These are phyloP conservation scores for Talaromyces funiculosus DNA, from an alignment of 2,329 filamentous ascomycete species.

Conservation along the genomic window DNA sequence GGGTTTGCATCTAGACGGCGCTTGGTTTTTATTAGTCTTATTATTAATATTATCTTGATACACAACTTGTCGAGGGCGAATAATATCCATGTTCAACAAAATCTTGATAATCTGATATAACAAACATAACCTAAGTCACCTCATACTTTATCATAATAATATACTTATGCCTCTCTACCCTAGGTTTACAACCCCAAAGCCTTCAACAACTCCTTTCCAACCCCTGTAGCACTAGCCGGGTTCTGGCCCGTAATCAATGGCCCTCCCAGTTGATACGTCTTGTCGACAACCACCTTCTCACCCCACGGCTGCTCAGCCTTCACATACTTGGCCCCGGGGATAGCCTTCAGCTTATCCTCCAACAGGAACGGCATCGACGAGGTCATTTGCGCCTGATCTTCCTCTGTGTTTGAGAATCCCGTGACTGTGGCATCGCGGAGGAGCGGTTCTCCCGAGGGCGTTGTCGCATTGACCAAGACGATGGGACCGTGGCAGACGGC, in stretches of 20 bases:
- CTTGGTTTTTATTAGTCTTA: not conserved
- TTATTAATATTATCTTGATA: not conserved
- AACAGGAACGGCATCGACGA: conserved; percentile 44
- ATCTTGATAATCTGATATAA: too few species aligned
- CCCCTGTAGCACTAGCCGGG: conserved; percentile 38
- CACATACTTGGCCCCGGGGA: conserved; percentile 40
- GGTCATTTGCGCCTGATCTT: conserved; percentile 37
- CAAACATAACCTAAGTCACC: too few species aligned
- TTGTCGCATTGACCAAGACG: conserved; percentile 41
- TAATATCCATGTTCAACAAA: not conserved
- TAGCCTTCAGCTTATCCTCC: conserved; percentile 39
- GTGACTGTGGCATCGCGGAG: conserved; percentile 40
- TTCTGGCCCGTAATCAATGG: conserved; percentile 47
- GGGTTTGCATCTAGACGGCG: conserved; percentile 6
- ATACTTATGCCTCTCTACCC: not conserved
- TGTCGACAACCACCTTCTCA: conserved; percentile 38
- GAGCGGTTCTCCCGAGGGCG: conserved; percentile 39
- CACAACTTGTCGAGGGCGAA: not conserved
- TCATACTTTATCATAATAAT: not conserved
- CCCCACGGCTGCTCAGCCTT: conserved; percentile 44
- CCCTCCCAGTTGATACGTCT: conserved; percentile 23
- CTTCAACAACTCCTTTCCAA: conserved; percentile 42
- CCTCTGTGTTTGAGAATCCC: conserved; percentile 46
- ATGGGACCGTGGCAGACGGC: conserved; percentile 48
- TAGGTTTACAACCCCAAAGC: conserved; percentile 19